Base-by-base conservation (phyloP, 345 rosid species). In the Bruguiera gymnorhiza region DNA sequence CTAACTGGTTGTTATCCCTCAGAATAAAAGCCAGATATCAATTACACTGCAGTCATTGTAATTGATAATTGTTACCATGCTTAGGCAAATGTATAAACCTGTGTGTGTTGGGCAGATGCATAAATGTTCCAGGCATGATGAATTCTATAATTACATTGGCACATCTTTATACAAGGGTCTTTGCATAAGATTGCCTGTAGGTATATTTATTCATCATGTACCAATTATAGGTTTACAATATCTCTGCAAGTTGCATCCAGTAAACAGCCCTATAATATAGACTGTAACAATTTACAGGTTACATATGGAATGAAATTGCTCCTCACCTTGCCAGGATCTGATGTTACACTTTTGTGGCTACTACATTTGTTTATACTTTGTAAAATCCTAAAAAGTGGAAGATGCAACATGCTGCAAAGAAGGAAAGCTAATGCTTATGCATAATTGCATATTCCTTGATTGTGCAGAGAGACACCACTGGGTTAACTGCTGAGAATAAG, bases 401-500 rank as follows among this genome's bases (percentile, higher is more conserved):
- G 37, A 7, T 34, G 37, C 13, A 24, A 24, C 11, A 23, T 21
- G 0, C 10, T 46, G 18, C 21, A 57, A 56, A 57, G 13, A 60
- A 36, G 26, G 58, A 26, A 53, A 58, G 43, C 24, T 30, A 64
- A 57, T 46, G 30, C n/a, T 58, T 11, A 32, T 67, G 10, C 24
- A 27, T 58, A 36, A 43, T 24, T 56, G 18, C 60, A 56, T 8
- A 27, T 15, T 8, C 7, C 24, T 62, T 32, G 15, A 7, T 66
- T 62, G 58, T 75, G 78, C 87, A 88, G 94, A 85, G 91, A 70
- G 94, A 88, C 67, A 82, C 88, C 18, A 62, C 84, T 21, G 94
- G 88, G 76, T 67, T 88, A 69, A 86, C 85, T 26, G 16, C 78
- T 46, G 94, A 86, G 81, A 88, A 88, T 64, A 88, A 88, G 79